Evolutionary conservation across 1,284 basidiomycete species (phyloP), one percentile per base, ranked within the genome.

Genomic region (Ustilago lituana): DNA sequence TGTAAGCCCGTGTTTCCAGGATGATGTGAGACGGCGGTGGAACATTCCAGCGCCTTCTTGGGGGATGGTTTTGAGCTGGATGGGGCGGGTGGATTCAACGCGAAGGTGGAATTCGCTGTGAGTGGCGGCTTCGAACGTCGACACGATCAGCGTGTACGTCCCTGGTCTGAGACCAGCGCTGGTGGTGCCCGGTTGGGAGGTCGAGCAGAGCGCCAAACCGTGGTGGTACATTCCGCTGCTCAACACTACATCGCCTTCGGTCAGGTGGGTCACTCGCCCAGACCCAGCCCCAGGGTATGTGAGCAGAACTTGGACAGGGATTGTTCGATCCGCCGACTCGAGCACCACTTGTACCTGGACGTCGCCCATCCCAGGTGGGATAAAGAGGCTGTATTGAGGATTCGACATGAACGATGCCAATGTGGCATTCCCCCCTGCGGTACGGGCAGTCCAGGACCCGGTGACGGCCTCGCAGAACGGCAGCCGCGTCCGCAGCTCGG

Each of bases 1-100:
- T 0, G 84, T 87, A 15, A 77, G 78, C 15, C 85, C 84, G 88
- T 90, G 90, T 53, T 9, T 38, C 57, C 57, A 37, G 9, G 15
- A 12, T 23, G 90, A 91, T 19, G 84, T 85, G 4, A 91, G 70
- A 0, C 85, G 81, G 63, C 91, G 89, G 27, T 84, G 84, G 78
- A 90, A 95, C 93, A 96, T 92, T 1, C 94, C 94, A 0, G 93
- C 92, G 0, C 93, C 93, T 83, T 97, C 94, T 53, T 89, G 88
- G 0, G 86, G 83, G 7, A 87, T 83, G 0, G 80, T 59, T 8
- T 74, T 52, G 6, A 87, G 23, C 3, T 68, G 56, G 9, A 85
- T 38, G 0, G 87, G 86, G 19, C 84, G 77, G 0, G 88, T 86
- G 41, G 50, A 38, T 36, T 91, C 88, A 3, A 91, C 82, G 19